Evolutionary conservation across 257 asterid species (phyloP), one percentile per base, ranked within the genome.

Genomic region (Solanum stenotomum): DNA sequence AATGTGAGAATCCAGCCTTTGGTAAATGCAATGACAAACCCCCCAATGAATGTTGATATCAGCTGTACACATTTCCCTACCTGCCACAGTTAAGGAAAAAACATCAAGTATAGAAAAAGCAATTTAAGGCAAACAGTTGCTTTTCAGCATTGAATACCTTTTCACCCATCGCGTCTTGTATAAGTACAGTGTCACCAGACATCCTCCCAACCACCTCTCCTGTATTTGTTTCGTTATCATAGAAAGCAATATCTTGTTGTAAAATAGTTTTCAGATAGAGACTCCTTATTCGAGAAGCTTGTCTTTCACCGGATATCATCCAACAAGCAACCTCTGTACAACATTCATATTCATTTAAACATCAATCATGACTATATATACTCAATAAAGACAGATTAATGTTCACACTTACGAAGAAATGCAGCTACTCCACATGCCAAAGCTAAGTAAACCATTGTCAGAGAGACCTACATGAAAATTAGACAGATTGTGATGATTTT

Each of bases 261-360:
- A 96, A 87, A 37, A 96, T 94, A 3, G 98, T 93, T 84, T 88
- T 93, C 12, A 96, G 89, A 71, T 96, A 96, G 22, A 95, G 91
- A 59, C 91, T 92, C 78, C 99, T 90, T 13, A 96, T 94, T 72
- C 98, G 86, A 3, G 96, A 95, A 8, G 98, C 97, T 90, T 96
- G 99, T 72, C 99, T 93, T 90, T 96, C 99, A 67, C 99, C 99
- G 0, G 97, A 94, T 87, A 96, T 91, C 98, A 96, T 96, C 99
- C 99, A 96, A 79, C 98, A 95, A 10, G 96, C 82, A 88, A 96
- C 94, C 98, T 96, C 99, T 96, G 89, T 40, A 90, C 52, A 61
- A 23, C 34, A 75, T 12, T 7, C 65, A 40, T 31, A 12, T 34
- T 49, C 15, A 83, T 70, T 79, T 11, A 29, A 52, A 6, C 61